Percentiles rank a stretch among this genome's conserved stretches.
Evolutionary conservation across 805 yeast species (phyloP).

Genomic region (Lipomyces starkeyi): DNA sequence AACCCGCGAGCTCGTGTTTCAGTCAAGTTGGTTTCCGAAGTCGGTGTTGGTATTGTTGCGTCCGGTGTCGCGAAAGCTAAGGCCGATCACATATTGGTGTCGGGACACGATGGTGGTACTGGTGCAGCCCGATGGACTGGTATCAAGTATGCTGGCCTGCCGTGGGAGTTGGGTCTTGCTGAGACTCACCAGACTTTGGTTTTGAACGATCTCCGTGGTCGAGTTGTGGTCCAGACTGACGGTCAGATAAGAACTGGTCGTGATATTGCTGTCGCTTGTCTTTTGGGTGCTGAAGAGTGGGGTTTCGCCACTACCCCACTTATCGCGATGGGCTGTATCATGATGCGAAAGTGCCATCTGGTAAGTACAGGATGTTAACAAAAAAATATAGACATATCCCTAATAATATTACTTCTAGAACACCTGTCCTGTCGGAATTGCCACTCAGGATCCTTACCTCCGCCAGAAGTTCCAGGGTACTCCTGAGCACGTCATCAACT

Average conservation of each 20-base stretch:
- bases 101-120: conserved; percentile 99
- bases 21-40: conserved; percentile 95
- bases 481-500: conserved; percentile 97
- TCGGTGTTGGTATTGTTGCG: conserved; percentile 98
- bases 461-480: conserved; percentile 93
- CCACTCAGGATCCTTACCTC: conserved; percentile 95
- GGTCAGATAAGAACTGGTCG: conserved; percentile 98
- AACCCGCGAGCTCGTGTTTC: conserved; percentile 97
- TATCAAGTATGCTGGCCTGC: conserved; percentile 95
- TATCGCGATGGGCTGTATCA: conserved; percentile 96
- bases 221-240: conserved; percentile 96
- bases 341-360: conserved; percentile 89
- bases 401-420: conserved; percentile 52
- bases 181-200: conserved; percentile 98
- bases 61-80: conserved; percentile 99
- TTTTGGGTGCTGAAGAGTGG: conserved; percentile 98
- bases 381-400: too few species aligned
- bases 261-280: conserved; percentile 94
- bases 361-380: too few species aligned
- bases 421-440: conserved; percentile 98
- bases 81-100: conserved; percentile 92
- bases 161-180: conserved; percentile 98
- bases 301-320: conserved; percentile 97
- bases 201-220: conserved; percentile 91
- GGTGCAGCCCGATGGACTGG: conserved; percentile 99